A percentile compares a stretch with the other conserved stretches of the same genome.
phyloP scores from a whole-genome alignment of 768 basidiomycete species.

The Podaxis mareebaensis region DNA sequence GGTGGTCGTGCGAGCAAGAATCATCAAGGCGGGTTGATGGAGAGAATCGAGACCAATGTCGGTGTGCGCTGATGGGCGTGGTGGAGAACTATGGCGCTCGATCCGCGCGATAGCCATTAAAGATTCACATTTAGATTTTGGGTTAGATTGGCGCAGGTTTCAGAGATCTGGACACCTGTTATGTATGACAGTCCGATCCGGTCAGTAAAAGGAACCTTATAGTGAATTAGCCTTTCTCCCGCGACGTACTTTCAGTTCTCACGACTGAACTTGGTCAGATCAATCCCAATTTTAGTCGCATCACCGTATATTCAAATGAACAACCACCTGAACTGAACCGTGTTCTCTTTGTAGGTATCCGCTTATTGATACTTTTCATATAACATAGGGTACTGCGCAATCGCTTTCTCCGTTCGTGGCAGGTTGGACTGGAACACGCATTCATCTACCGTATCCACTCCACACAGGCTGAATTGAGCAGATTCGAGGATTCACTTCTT shows the following conservation, averaged over 20 bases:
- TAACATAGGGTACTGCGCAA: not conserved
- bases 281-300: not conserved
- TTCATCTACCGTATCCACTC: not conserved
- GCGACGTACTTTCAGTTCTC: constrained; percentile 14
- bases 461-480: not conserved
- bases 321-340: constrained; percentile 1
- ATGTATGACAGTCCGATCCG: constrained; percentile 4
- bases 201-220: constrained; percentile 4
- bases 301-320: not conserved
- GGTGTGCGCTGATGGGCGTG: not conserved
- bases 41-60: constrained; percentile 9
- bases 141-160: not conserved
- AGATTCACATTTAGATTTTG: constrained; percentile 7
- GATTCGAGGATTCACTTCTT: too few species aligned
- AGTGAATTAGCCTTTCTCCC: constrained; percentile 14
- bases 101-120: constrained; percentile 10
- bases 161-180: constrained; percentile 9
- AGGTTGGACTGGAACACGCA: not conserved
- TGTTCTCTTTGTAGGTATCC: not conserved
- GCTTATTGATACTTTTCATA: not conserved
- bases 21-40: not conserved
- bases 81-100: constrained; percentile 12
- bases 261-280: constrained; percentile 9
- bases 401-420: not conserved
- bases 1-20: not conserved